Evolutionary conservation across 257 asterid species (phyloP).

Genomic region (Asclepias syriaca): DNA sequence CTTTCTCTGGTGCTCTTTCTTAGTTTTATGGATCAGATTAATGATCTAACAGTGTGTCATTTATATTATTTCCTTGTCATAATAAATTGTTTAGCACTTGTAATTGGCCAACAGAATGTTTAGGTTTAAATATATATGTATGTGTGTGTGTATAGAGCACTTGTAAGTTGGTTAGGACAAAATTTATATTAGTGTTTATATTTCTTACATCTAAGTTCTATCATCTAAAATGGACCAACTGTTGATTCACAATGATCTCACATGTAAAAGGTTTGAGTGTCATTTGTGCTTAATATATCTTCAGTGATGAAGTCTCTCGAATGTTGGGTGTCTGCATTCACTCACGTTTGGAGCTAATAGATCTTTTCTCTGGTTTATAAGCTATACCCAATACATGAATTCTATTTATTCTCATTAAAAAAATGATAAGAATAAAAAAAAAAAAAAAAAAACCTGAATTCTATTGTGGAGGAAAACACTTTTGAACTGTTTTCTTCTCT

Average conservation of each 20-base stretch:
- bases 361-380: background rate
- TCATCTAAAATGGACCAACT: background rate
- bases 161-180: background rate
- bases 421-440: background rate
- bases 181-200: background rate
- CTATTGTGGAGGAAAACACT: background rate
- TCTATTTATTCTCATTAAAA: background rate
- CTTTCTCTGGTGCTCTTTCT: background rate
- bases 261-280: background rate
- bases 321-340: background rate
- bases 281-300: no score
- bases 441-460: background rate
- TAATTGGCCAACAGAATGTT: background rate
- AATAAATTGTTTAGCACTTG: background rate
- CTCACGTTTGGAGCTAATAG: background rate
- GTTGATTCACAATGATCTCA: background rate
- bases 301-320: background rate
- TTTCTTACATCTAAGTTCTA: background rate
- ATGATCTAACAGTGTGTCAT: background rate
- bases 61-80: background rate
- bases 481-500: background rate
- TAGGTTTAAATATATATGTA: background rate
- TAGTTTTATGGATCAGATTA: background rate
- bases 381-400: background rate
- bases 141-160: background rate